Conservation (phyloP, 1,139 yeast genomes). For the Entelexis paramagnoliae region DNA sequence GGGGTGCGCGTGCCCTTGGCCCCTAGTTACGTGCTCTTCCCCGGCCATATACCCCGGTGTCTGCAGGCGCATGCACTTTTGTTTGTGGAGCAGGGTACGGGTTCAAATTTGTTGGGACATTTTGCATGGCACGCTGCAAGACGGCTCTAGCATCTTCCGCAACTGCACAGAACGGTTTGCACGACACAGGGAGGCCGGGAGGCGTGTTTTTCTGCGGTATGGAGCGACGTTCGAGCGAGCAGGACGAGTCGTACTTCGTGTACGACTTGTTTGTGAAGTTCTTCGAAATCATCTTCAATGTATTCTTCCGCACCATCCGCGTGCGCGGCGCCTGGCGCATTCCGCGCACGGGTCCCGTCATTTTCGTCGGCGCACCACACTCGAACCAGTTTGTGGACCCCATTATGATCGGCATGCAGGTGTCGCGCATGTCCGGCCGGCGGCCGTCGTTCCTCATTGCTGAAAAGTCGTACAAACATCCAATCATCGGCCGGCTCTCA, state of each 20-base stretch:
- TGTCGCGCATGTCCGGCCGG: slow-evolving; percentile 44
- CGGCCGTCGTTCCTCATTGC: slow-evolving; percentile 83
- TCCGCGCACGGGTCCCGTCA: slow-evolving; percentile 75
- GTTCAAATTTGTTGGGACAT: slow-evolving; percentile 4
- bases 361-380: slow-evolving; percentile 95
- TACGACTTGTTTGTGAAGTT: slow-evolving; percentile 34
- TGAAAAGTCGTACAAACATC: slow-evolving; percentile 59
- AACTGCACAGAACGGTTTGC: neutral
- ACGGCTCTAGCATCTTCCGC: neutral
- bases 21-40: neutral
- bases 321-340: slow-evolving; percentile 85
- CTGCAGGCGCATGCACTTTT: neutral
- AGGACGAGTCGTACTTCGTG: slow-evolving; percentile 21
- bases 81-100: slow-evolving; percentile 3
- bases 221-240: neutral
- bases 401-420: slow-evolving; percentile 44
- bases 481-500: slow-evolving; percentile 65
- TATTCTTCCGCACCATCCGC: slow-evolving; percentile 79
- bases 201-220: neutral
- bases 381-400: slow-evolving; percentile 97
- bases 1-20: neutral
- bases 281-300: slow-evolving; percentile 37
- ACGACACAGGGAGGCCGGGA: neutral
- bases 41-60: neutral
- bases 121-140: neutral